Evolutionary conservation across 1,139 yeast genomes (phyloP).

Genomic region (Geotrichum australiense): DNA sequence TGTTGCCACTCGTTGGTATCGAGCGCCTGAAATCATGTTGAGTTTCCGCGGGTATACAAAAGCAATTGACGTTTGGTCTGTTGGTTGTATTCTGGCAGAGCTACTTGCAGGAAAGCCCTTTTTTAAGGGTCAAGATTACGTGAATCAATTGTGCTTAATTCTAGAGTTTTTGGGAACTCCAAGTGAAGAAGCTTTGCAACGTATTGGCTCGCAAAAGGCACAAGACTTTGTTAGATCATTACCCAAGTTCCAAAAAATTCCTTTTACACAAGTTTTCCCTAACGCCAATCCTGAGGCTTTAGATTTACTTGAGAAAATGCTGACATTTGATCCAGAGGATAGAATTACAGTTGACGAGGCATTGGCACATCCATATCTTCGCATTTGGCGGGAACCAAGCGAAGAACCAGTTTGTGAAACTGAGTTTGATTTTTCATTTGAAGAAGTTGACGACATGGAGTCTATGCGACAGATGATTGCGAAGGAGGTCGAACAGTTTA

Average conservation of each 20-base stretch:
- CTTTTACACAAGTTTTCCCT: slow-evolving; percentile 69
- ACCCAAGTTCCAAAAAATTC: slow-evolving; percentile 76
- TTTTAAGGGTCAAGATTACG: slow-evolving; percentile 91
- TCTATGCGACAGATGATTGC: slow-evolving; percentile 70
- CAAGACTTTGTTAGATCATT: slow-evolving; percentile 85
- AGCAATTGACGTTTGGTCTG: slow-evolving; percentile 96
- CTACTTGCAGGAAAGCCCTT: slow-evolving; percentile 86
- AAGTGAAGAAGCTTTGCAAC: slow-evolving; percentile 67
- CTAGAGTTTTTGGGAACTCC: slow-evolving; percentile 87
- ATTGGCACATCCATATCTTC: slow-evolving; percentile 76
- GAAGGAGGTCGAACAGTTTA: slow-evolving; percentile 70
- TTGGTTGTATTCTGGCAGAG: slow-evolving; percentile 94
- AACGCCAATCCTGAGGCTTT: slow-evolving; percentile 81
- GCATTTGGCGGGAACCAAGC: slow-evolving; percentile 93
- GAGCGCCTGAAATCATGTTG: slow-evolving; percentile 97
- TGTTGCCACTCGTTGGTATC: slow-evolving; percentile 96
- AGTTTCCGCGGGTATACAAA: slow-evolving; percentile 89
- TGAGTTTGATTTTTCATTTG: slow-evolving; percentile 86
- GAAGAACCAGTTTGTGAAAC: slow-evolving; percentile 86
- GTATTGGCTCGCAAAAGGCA: slow-evolving; percentile 84
- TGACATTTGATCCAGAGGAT: slow-evolving; percentile 78
- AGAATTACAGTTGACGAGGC: slow-evolving; percentile 89
- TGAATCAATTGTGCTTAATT: slow-evolving; percentile 88
- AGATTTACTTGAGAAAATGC: slow-evolving; percentile 73
- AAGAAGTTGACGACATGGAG: slow-evolving; percentile 74